These are phyloP conservation scores for Aurantiochytrium sp. DNA, from an alignment of 108 stramenopile species.

Conservation along the genomic window DNA sequence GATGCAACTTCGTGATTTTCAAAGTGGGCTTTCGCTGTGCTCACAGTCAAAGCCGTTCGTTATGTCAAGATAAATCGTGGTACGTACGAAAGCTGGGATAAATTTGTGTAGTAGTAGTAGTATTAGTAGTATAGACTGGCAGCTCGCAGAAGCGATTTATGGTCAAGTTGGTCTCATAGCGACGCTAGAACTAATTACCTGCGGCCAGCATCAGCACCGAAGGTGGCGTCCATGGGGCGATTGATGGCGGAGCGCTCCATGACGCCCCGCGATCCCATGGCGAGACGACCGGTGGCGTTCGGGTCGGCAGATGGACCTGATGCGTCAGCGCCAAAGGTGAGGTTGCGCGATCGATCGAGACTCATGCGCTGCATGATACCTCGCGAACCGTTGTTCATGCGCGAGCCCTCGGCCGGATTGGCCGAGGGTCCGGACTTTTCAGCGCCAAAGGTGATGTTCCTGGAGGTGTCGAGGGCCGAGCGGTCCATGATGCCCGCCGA, in stretches of 20 bases:
- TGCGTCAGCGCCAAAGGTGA: background rate
- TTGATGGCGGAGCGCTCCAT: background rate
- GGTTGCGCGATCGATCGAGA: background rate
- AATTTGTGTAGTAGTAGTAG: no score
- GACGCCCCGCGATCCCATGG: background rate
- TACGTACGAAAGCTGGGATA: no score
- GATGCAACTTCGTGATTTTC: no score
- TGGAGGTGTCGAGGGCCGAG: background rate
- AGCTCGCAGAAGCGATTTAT: no score
- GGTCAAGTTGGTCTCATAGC: no score
- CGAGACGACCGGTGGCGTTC: background rate
- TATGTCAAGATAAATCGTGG: no score
- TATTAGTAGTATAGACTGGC: no score
- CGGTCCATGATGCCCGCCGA: conserved; percentile 5
- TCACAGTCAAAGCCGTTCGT: no score
- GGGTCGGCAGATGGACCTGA: background rate
- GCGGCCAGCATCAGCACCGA: background rate
- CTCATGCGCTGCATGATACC: background rate
- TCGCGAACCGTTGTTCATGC: background rate
- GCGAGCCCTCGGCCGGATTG: background rate
- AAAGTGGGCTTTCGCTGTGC: no score
- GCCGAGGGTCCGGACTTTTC: background rate
- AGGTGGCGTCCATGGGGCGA: background rate
- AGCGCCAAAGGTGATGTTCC: background rate
- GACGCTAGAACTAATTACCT: no score